Conservation (phyloP, 2,329 filamentous ascomycete species). For the Pseudogymnoascus sp. region DNA sequence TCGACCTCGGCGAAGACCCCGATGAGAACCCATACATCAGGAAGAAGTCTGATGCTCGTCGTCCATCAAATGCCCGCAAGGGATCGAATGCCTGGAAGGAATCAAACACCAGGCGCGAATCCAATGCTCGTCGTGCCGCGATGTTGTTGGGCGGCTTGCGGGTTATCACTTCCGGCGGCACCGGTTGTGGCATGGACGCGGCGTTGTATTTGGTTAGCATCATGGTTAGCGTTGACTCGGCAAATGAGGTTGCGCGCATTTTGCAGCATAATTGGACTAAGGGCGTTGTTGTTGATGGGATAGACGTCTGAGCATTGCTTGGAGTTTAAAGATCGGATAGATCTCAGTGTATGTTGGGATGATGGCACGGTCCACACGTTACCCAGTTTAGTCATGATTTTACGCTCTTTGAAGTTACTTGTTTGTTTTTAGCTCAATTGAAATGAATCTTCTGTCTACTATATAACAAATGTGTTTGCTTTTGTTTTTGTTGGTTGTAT, state of each 20-base stretch:
- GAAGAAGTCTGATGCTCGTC: slow-evolving; percentile 59
- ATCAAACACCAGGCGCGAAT: slow-evolving; percentile 67
- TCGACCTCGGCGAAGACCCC: slow-evolving; percentile 68
- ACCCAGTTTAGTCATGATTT: slow-evolving; percentile 2
- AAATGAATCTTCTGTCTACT: neutral
- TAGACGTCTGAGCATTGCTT: slow-evolving; percentile 57
- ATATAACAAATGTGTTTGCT: neutral
- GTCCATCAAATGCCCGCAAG: slow-evolving; percentile 61
- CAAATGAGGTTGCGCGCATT: slow-evolving; percentile 62
- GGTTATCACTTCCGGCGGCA: slow-evolving; percentile 72
- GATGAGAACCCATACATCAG: slow-evolving; percentile 79
- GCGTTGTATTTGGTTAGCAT: slow-evolving; percentile 78
- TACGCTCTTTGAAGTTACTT: neutral
- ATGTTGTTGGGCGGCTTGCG: slow-evolving; percentile 55
- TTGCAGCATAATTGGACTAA: slow-evolving; percentile 83
- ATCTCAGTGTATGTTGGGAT: slow-evolving; percentile 7
- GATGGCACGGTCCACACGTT: neutral
- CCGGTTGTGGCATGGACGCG: slow-evolving; percentile 75
- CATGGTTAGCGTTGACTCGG: slow-evolving; percentile 67
- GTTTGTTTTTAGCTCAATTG: slow-evolving; percentile 5
- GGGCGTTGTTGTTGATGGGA: slow-evolving; percentile 74
- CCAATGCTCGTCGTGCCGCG: slow-evolving; percentile 54
- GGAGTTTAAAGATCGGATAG: slow-evolving; percentile 7
- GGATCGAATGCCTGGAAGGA: slow-evolving; percentile 76
- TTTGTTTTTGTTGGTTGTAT: neutral